Conservation (phyloP, 192 early-diverging fungal genomes). For the Coemansia sp. region DNA sequence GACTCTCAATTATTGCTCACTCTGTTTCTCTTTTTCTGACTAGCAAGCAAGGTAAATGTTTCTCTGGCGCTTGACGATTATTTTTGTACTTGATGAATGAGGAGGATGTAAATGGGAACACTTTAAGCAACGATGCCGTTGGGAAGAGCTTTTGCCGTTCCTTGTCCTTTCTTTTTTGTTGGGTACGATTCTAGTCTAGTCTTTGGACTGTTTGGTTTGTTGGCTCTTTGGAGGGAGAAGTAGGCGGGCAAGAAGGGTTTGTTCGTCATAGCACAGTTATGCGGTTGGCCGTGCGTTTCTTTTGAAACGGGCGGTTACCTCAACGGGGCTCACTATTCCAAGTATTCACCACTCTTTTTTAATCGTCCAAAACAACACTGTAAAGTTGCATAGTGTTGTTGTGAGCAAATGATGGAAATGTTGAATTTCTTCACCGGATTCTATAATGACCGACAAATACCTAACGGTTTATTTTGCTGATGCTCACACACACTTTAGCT, state of each 20-base stretch:
- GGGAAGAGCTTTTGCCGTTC: slow-evolving; percentile 31
- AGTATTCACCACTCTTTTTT: slow-evolving; percentile 47
- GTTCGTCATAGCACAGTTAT: slow-evolving; percentile 60
- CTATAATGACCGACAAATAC: slow-evolving; percentile 36
- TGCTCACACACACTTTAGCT: slow-evolving; percentile 9
- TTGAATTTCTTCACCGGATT: slow-evolving; percentile 57
- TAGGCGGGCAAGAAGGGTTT: slow-evolving; percentile 14
- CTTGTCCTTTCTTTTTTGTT: neutral
- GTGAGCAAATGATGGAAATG: slow-evolving; percentile 44
- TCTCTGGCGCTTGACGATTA: neutral
- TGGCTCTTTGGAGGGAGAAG: neutral
- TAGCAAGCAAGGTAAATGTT: neutral
- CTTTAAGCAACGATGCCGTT: slow-evolving; percentile 1
- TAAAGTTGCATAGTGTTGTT: too few relatives aligned
- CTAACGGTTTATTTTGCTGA: slow-evolving; percentile 44
- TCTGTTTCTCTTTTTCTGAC: neutral
- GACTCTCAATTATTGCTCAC: slow-evolving; percentile 8
- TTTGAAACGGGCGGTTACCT: slow-evolving; percentile 33
- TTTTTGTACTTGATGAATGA: neutral
- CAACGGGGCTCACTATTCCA: slow-evolving; percentile 59
- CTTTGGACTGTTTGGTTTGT: neutral
- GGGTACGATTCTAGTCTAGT: neutral
- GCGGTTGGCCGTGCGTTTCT: slow-evolving; percentile 28
- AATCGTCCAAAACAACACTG: slow-evolving; percentile 9
- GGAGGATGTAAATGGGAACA: neutral